Evolutionary conservation across 768 basidiomycete genomes (phyloP).

Genomic region (Trametes meyenii): DNA sequence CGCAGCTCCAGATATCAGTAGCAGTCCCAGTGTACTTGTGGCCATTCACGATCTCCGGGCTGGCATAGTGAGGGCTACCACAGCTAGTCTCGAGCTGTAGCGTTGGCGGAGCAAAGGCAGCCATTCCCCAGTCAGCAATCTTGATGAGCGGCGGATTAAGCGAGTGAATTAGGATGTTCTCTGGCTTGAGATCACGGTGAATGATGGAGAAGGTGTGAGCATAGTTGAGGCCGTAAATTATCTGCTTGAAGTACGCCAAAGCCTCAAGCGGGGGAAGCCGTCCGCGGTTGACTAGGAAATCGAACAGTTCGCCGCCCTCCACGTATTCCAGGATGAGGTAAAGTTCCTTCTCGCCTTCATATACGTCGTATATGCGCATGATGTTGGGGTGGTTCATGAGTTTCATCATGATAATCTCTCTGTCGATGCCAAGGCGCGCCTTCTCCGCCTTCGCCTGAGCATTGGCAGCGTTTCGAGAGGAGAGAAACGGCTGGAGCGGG

Average conservation of each 20-base stretch:
- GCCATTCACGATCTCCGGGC: conserved; percentile 94
- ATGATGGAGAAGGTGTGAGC: conserved; percentile 98
- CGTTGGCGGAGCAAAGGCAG: conserved; percentile 86
- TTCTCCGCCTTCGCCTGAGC: conserved; percentile 78
- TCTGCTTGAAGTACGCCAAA: conserved; percentile 91
- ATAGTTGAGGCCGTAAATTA: conserved; percentile 93
- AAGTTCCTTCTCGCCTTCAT: conserved; percentile 88
- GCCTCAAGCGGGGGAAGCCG: conserved; percentile 82
- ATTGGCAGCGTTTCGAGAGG: conserved; percentile 68
- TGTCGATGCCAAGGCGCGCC: conserved; percentile 82
- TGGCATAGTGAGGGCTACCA: conserved; percentile 95
- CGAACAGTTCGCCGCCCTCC: conserved; percentile 95
- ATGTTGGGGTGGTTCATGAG: conserved; percentile 98
- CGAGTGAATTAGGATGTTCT: conserved; percentile 92
- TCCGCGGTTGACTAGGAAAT: conserved; percentile 90
- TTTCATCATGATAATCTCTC: conserved; percentile 99
- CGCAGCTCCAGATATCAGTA: conserved; percentile 96
- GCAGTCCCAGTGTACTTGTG: conserved; percentile 86
- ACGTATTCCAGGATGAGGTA: conserved; percentile 95
- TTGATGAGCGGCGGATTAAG: conserved; percentile 83
- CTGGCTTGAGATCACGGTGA: conserved; percentile 97
- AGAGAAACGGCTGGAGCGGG: conserved; percentile 76
- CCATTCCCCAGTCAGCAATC: conserved; percentile 99
- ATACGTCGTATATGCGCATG: conserved; percentile 93
- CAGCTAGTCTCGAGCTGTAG: conserved; percentile 92